phyloP scores from a whole-genome alignment of 306 rosid genomes.

The Mucuna pruriens region DNA sequence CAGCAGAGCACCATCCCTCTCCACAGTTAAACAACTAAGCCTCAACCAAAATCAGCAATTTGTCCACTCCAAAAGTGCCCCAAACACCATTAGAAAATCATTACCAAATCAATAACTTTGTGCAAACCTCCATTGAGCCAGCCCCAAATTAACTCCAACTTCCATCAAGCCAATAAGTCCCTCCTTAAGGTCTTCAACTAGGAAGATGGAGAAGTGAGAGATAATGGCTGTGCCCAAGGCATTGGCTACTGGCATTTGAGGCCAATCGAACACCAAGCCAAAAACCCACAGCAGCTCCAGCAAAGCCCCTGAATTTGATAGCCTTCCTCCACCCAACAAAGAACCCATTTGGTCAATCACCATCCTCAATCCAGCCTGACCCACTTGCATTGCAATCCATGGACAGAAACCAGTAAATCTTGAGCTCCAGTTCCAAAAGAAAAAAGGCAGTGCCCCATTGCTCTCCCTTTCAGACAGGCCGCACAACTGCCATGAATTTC shows the following conservation, averaged over 20 bases:
- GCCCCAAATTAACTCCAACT: neutral
- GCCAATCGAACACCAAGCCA: neutral
- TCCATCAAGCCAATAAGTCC: neutral
- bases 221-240: neutral
- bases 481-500: neutral
- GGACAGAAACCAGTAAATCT: neutral
- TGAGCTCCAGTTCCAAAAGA: neutral
- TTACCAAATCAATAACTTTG: neutral
- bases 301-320: neutral
- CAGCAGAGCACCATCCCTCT: neutral
- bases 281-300: neutral
- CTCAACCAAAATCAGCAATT: neutral
- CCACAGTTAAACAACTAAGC: neutral
- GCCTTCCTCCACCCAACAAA: neutral
- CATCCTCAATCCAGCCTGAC: neutral
- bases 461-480: conserved; percentile 1
- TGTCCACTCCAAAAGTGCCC: neutral
- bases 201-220: neutral
- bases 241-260: neutral
- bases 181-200: neutral
- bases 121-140: neutral
- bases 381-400: conserved; percentile 1
- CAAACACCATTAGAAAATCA: neutral
- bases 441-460: neutral
- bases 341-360: neutral